Evolutionary conservation across 2,329 filamentous ascomycete genomes (phyloP).

Genomic region (Diaporthe sp.): DNA sequence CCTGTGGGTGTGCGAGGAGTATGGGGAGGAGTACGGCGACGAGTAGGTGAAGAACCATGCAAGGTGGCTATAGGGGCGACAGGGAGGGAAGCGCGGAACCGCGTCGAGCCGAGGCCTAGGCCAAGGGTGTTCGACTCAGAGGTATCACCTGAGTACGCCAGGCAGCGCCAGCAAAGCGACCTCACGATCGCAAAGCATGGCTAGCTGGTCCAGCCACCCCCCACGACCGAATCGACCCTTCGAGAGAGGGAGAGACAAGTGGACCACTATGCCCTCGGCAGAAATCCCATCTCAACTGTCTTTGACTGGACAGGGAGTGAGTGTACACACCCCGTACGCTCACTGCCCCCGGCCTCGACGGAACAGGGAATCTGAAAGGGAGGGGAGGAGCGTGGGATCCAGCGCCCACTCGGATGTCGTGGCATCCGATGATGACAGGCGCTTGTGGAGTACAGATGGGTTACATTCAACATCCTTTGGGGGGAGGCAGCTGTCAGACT

Average conservation of each 20-base stretch:
- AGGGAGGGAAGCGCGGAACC: not conserved
- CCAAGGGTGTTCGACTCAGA: not conserved
- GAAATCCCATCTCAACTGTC: no score
- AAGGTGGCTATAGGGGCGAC: not conserved
- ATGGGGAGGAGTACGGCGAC: slow-evolving; percentile 70
- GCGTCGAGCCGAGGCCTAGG: not conserved
- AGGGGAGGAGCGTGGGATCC: not conserved
- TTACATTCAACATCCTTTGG: not conserved
- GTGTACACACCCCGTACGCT: not conserved
- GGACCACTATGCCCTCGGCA: not conserved
- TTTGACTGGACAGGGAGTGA: not conserved
- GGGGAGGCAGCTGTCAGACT: not conserved
- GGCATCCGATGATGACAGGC: not conserved
- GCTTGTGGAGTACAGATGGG: not conserved
- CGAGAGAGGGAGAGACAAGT: not conserved
- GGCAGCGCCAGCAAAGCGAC: not conserved
- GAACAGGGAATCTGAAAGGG: not conserved
- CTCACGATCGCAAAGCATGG: not conserved
- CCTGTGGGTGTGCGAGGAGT: slow-evolving; percentile 88
- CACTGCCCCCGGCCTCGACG: not conserved
- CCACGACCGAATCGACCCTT: not conserved
- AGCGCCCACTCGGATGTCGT: not conserved
- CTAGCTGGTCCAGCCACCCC: not conserved
- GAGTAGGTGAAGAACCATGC: slow-evolving; percentile 42
- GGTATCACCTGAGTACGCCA: not conserved